phyloP scores from a whole-genome alignment of 73 alveolate genomes.

The Paramecium primaurelia region DNA sequence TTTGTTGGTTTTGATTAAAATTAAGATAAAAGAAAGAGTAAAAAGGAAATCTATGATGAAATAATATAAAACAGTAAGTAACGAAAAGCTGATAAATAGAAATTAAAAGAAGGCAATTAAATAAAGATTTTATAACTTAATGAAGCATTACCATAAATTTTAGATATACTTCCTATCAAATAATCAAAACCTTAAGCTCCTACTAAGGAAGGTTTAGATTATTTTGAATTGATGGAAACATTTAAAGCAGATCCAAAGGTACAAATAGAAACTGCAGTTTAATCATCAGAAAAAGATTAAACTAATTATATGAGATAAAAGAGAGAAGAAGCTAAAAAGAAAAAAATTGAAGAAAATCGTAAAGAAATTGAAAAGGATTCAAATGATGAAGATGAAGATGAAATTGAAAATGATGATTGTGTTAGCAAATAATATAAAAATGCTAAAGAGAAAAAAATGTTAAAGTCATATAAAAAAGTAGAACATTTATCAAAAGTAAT shows the following conservation, averaged over 20 bases:
- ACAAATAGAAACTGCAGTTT: neutral
- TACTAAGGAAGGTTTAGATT: neutral
- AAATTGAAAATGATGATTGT: slow-evolving; percentile 33
- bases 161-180: neutral
- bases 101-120: neutral
- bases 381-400: neutral
- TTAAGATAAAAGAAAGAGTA: neutral
- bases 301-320: neutral
- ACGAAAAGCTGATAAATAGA: slow-evolving; percentile 7
- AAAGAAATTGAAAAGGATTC: neutral
- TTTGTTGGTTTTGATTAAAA: slow-evolving; percentile 40
- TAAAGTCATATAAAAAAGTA: slow-evolving; percentile 16
- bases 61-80: neutral
- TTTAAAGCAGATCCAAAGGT: slow-evolving; percentile 13
- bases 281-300: neutral
- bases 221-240: neutral
- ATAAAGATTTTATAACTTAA: neutral
- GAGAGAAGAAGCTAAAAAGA: neutral
- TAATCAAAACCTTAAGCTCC: neutral
- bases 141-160: neutral
- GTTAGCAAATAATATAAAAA: neutral
- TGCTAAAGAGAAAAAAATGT: neutral
- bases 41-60: slow-evolving; percentile 42
- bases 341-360: neutral
- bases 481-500: neutral